Base-by-base conservation (phyloP, 2,329 filamentous ascomycete species). In the Lomentospora prolificans region DNA sequence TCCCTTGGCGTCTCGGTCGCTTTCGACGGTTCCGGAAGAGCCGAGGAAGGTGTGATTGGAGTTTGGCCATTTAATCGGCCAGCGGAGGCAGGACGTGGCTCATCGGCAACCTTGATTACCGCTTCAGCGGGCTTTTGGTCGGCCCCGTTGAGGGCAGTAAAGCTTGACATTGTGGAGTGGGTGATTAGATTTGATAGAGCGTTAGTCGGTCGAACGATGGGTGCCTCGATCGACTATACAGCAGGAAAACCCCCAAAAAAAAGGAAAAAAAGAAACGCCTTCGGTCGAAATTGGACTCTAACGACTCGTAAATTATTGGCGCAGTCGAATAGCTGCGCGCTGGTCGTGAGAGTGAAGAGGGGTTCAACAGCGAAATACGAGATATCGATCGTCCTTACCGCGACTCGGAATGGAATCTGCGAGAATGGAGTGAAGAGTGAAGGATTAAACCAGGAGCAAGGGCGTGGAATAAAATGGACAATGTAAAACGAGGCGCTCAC, bases 141-240 rank as follows among this genome's bases (percentile, higher is more conserved):
- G 61, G 67, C 71, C 60, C 76, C 74, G 59, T 78, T 78, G n/a
- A 80, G 72, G 60, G 75, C 74, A 28, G 71, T 77, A 58, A 78
- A 79, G n/a, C 72, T 66, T 39, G 77, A 72, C 77, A 80, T 80
- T 25, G 41, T 46, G 41, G 22, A n/a, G n/a, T n/a, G n/a, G n/a
- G n/a, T n/a, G n/a, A n/a, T n/a, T n/a, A n/a, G n/a, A n/a, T n/a
- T n/a, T n/a, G n/a, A n/a, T n/a, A n/a, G n/a, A n/a, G n/a, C n/a
- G n/a, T n/a, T n/a, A n/a, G n/a, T n/a, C n/a, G n/a, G n/a, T n/a
- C n/a, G n/a, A n/a, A n/a, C n/a, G n/a, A n/a, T n/a, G n/a, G n/a
- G n/a, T n/a, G 19, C 19, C 9, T 46, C n/a, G 19, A 46, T n/a
- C 1, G 33, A 39, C 12, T 4, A 17, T n/a, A 39, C 14, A 39